Evolutionary conservation across 2,329 filamentous ascomycete genomes (phyloP).

Genomic region (Rugonectria rugulosa): DNA sequence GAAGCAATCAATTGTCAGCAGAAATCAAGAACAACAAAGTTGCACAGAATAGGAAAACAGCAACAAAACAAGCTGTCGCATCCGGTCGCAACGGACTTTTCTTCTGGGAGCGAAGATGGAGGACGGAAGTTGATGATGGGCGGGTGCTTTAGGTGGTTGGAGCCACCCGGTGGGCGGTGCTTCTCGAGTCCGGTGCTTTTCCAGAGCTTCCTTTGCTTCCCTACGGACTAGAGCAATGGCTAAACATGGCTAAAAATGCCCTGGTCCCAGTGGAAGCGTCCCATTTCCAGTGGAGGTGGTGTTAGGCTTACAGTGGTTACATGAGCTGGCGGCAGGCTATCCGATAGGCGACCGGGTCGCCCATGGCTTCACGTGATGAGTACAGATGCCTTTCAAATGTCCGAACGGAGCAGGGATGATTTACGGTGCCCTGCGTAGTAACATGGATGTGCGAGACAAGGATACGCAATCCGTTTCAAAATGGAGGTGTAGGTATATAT

Average conservation of each 20-base stretch:
- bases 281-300: constrained; percentile 14
- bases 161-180: constrained; percentile 10
- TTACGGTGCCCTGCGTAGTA: too few species aligned
- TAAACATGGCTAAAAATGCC: neutral
- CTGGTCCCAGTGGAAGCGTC: constrained; percentile 1
- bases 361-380: constrained; percentile 34
- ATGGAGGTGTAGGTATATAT: too few species aligned
- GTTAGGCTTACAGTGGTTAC: constrained; percentile 37
- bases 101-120: constrained; percentile 12
- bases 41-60: neutral
- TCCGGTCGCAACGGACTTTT: constrained; percentile 10
- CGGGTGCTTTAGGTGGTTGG: constrained; percentile 17
- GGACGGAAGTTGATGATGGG: constrained; percentile 26
- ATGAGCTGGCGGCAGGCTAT: constrained; percentile 27
- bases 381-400: too few species aligned
- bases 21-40: neutral
- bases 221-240: too few species aligned
- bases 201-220: neutral
- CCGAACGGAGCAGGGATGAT: too few species aligned
- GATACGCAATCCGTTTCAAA: too few species aligned
- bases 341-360: constrained; percentile 31
- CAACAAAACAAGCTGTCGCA: constrained; percentile 16
- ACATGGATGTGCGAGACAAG: too few species aligned
- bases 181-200: neutral
- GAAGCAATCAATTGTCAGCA: constrained; percentile 14